A percentile compares a stretch with the other conserved stretches of the same genome.
Evolutionary conservation across 2,329 filamentous ascomycete species (phyloP).

Genomic region (Trichocomaceae sp.): DNA sequence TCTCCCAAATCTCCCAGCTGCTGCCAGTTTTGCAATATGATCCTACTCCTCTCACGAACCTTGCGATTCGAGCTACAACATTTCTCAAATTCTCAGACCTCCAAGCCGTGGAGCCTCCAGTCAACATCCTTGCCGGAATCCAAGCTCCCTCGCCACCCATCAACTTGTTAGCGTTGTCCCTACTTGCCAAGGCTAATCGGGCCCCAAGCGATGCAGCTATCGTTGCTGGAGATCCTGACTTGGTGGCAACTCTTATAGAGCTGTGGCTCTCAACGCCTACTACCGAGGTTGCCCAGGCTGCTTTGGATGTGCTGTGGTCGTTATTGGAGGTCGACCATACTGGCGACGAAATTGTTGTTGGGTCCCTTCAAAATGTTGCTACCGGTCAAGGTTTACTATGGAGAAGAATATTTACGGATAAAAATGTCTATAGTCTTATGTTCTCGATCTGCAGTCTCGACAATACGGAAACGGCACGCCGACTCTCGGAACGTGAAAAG

Average conservation of each 20-base stretch:
- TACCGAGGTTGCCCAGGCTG: conserved; percentile 49
- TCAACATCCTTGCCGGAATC: conserved; percentile 52
- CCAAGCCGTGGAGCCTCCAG: conserved; percentile 41
- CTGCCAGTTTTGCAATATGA: conserved; percentile 52
- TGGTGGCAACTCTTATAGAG: conserved; percentile 50
- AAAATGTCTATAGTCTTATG: conserved; percentile 51
- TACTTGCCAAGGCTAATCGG: conserved; percentile 51
- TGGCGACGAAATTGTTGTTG: conserved; percentile 23
- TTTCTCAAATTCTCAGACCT: conserved; percentile 47
- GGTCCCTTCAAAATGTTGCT: conserved; percentile 18
- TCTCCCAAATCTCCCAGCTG: conserved; percentile 45
- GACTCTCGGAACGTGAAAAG: conserved; percentile 46
- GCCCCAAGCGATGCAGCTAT: conserved; percentile 50
- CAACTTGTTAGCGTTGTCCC: conserved; percentile 50
- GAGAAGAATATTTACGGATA: conserved; percentile 56
- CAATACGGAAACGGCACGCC: conserved; percentile 27
- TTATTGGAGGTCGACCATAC: conserved; percentile 47
- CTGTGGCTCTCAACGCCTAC: conserved; percentile 54
- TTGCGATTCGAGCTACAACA: conserved; percentile 45
- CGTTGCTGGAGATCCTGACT: conserved; percentile 50
- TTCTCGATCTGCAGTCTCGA: conserved; percentile 50
- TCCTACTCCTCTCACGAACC: conserved; percentile 48
- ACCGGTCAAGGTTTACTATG: conserved; percentile 51
- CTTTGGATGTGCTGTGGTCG: conserved; percentile 47
- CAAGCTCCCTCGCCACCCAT: conserved; percentile 45